These are phyloP conservation scores for Angomonas deanei DNA, from an alignment of 208 protist species.

Conservation along the genomic window DNA sequence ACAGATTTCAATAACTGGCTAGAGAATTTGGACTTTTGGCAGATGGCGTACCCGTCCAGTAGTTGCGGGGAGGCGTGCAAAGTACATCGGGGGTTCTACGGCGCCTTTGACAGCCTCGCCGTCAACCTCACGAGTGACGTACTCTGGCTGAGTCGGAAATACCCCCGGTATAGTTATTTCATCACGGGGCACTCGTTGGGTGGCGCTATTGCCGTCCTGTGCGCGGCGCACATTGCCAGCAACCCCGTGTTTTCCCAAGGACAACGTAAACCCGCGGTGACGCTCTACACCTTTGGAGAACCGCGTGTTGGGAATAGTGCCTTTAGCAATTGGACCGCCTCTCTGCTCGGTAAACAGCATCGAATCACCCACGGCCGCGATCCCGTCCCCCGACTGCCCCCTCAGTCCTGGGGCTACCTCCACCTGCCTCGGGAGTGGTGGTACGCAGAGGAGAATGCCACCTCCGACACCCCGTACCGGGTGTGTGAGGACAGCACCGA, in stretches of 20 bases:
- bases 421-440: slow-evolving; percentile 53
- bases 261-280: background rate
- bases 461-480: slow-evolving; percentile 4
- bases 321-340: slow-evolving; percentile 30
- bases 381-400: slow-evolving; percentile 49
- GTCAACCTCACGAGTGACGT: slow-evolving; percentile 22
- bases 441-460: slow-evolving; percentile 19
- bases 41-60: slow-evolving; percentile 24
- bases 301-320: slow-evolving; percentile 58
- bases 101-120: slow-evolving; percentile 32
- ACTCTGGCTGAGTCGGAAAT: slow-evolving; percentile 13
- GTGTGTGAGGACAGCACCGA: slow-evolving; percentile 27
- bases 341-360: slow-evolving; percentile 26
- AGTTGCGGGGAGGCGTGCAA: slow-evolving; percentile 16
- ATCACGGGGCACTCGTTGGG: slow-evolving; percentile 77
- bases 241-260: background rate
- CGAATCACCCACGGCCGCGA: slow-evolving; percentile 51
- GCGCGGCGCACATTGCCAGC: slow-evolving; percentile 28
- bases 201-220: slow-evolving; percentile 51
- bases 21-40: slow-evolving; percentile 36
- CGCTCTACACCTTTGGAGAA: slow-evolving; percentile 70
- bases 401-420: slow-evolving; percentile 27
- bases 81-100: slow-evolving; percentile 58
- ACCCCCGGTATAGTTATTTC: slow-evolving; percentile 36
- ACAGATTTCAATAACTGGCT: slow-evolving; percentile 64